These are phyloP conservation scores for Kazachstania bromeliacearum DNA, from an alignment of 805 yeast species.

Conservation along the genomic window DNA sequence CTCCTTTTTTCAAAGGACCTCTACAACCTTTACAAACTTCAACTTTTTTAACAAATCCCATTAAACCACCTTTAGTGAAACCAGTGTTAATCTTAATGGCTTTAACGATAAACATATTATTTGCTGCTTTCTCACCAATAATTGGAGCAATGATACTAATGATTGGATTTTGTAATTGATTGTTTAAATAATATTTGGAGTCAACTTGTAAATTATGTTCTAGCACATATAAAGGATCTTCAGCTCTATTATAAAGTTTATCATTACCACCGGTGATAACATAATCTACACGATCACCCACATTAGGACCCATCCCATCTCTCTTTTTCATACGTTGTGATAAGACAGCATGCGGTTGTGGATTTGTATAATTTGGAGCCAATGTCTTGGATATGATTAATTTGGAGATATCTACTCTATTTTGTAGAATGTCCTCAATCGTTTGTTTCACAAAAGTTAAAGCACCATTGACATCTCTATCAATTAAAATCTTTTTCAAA, in stretches of 20 bases:
- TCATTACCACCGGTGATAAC: slow-evolving; percentile 78
- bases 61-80: slow-evolving; percentile 74
- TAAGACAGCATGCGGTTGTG: slow-evolving; percentile 93
- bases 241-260: slow-evolving; percentile 90
- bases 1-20: slow-evolving; percentile 56
- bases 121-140: slow-evolving; percentile 75
- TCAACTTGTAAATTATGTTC: slow-evolving; percentile 91
- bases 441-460: slow-evolving; percentile 75
- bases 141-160: slow-evolving; percentile 93
- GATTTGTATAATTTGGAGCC: slow-evolving; percentile 87
- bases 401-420: slow-evolving; percentile 85
- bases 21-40: slow-evolving; percentile 85
- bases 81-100: slow-evolving; percentile 35
- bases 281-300: slow-evolving; percentile 97
- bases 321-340: slow-evolving; percentile 94
- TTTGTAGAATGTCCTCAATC: slow-evolving; percentile 83
- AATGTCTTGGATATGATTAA: slow-evolving; percentile 89
- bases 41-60: slow-evolving; percentile 85
- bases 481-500: slow-evolving; percentile 72
- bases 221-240: slow-evolving; percentile 88
- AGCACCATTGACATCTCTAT: slow-evolving; percentile 78
- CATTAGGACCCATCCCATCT: slow-evolving; percentile 94
- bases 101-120: slow-evolving; percentile 58
- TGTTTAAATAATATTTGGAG: slow-evolving; percentile 85
- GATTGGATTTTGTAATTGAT: slow-evolving; percentile 86